Conservation (phyloP, 176 grass and related monocot species). For the Zizania latifolia region DNA sequence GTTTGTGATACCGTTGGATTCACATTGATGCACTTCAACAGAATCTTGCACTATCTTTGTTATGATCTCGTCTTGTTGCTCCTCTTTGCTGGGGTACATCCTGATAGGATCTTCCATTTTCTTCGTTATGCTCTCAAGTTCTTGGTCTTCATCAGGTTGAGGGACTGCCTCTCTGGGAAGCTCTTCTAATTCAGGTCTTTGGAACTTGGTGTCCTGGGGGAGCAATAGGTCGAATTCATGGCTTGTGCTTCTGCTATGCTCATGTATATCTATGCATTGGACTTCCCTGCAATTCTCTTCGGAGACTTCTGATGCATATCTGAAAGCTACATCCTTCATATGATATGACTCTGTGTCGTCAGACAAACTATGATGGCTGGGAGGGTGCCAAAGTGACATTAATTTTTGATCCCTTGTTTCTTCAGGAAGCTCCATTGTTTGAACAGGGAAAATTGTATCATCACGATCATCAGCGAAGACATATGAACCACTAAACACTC, state of each 20-base stretch:
- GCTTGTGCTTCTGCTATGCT: slow-evolving; percentile 36
- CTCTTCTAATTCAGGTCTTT: slow-evolving; percentile 38
- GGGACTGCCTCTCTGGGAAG: slow-evolving; percentile 12
- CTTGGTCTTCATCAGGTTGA: slow-evolving; percentile 18
- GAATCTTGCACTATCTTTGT: slow-evolving; percentile 24
- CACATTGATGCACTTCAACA: slow-evolving; percentile 25
- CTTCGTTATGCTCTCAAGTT: slow-evolving; percentile 16
- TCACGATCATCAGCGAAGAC: slow-evolving; percentile 25
- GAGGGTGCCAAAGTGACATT: slow-evolving; percentile 31
- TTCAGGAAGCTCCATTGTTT: slow-evolving; percentile 21
- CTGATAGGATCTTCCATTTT: slow-evolving; percentile 35
- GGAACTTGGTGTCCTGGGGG: slow-evolving; percentile 36
- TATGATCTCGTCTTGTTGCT: slow-evolving; percentile 17
- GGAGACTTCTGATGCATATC: slow-evolving; percentile 38
- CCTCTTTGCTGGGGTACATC: slow-evolving; percentile 16
- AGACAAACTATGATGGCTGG: slow-evolving; percentile 44
- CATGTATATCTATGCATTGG: slow-evolving; percentile 68
- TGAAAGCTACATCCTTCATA: slow-evolving; percentile 25
- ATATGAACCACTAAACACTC: slow-evolving; percentile 40
- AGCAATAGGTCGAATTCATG: slow-evolving; percentile 43
- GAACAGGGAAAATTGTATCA: slow-evolving; percentile 10
- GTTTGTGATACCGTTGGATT: slow-evolving; percentile 19
- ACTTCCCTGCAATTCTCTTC: slow-evolving; percentile 93
- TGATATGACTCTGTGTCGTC: slow-evolving; percentile 41
- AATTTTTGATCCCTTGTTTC: slow-evolving; percentile 27